Evolutionary conservation across 345 rosid genomes (phyloP).

Genomic region (Eutrema japonicum): DNA sequence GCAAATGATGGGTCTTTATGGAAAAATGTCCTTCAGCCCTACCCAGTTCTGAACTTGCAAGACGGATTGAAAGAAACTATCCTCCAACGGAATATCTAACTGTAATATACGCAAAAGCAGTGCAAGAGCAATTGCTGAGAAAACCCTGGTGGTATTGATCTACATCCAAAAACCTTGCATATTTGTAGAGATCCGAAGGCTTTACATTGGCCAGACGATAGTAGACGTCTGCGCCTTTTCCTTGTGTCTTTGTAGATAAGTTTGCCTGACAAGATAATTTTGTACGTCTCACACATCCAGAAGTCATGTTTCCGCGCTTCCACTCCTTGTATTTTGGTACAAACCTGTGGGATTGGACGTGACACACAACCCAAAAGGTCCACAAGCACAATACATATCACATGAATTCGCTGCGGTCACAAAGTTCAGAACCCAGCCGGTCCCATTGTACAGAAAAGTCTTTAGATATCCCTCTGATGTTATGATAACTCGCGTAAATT

Average conservation of each 20-base stretch:
- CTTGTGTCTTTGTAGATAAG: slow-evolving; percentile 18
- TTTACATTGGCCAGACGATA: slow-evolving; percentile 31
- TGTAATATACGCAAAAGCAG: slow-evolving; percentile 40
- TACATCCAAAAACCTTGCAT: slow-evolving; percentile 34
- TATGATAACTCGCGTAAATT: slow-evolving; percentile 14
- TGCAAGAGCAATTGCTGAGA: slow-evolving; percentile 43
- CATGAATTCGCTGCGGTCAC: slow-evolving; percentile 17
- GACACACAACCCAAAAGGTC: slow-evolving; percentile 41
- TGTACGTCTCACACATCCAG: slow-evolving; percentile 35
- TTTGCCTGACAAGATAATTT: slow-evolving; percentile 23
- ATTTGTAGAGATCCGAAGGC: slow-evolving; percentile 38
- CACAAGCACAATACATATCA: slow-evolving; percentile 38
- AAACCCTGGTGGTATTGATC: slow-evolving; percentile 39
- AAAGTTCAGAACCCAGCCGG: slow-evolving; percentile 23
- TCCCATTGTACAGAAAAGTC: slow-evolving; percentile 30
- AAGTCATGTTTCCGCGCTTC: slow-evolving; percentile 22
- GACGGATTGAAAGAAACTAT: slow-evolving; percentile 29
- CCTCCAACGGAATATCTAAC: slow-evolving; percentile 21
- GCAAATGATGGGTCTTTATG: neutral
- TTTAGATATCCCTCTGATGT: slow-evolving; percentile 36
- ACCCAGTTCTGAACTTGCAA: slow-evolving; percentile 42
- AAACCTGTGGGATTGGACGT: slow-evolving; percentile 33
- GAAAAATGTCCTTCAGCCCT: slow-evolving; percentile 17
- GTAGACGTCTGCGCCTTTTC: slow-evolving; percentile 28
- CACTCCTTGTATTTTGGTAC: slow-evolving; percentile 37